Evolutionary conservation across 1,139 yeast species (phyloP).

Genomic region (Yamadazyma buinensis): DNA sequence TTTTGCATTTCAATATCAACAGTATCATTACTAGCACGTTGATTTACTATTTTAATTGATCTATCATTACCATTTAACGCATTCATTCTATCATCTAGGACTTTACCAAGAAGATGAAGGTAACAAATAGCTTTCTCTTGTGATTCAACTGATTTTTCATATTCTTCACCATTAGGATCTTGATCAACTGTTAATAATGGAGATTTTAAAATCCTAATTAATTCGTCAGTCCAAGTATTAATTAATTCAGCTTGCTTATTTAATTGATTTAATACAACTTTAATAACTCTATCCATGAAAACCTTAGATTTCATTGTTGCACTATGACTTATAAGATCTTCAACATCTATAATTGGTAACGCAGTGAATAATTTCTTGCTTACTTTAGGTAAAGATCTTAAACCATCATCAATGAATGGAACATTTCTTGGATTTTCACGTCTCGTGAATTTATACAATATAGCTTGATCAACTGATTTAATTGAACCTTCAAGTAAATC

Average conservation of each 20-base stretch:
- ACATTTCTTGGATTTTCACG: slow-evolving; percentile 19
- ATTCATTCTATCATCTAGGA: slow-evolving; percentile 52
- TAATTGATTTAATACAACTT: slow-evolving; percentile 33
- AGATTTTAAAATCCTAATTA: slow-evolving; percentile 42
- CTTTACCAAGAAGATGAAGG: slow-evolving; percentile 56
- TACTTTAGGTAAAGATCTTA: slow-evolving; percentile 28
- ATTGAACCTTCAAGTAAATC: slow-evolving; percentile 48
- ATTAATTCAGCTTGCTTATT: slow-evolving; percentile 57
- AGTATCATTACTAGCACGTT: slow-evolving; percentile 21
- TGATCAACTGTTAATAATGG: slow-evolving; percentile 44
- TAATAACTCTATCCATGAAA: slow-evolving; percentile 18
- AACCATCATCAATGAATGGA: slow-evolving; percentile 28
- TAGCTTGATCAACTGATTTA: slow-evolving; percentile 25
- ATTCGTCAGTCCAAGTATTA: slow-evolving; percentile 49
- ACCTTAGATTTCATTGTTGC: slow-evolving; percentile 20
- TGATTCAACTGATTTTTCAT: slow-evolving; percentile 63
- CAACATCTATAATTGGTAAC: slow-evolving; percentile 26
- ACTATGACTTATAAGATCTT: slow-evolving; percentile 14
- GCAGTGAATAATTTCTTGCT: slow-evolving; percentile 31
- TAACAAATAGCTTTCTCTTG: slow-evolving; percentile 70
- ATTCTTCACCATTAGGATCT: slow-evolving; percentile 73
- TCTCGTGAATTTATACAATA: slow-evolving; percentile 21
- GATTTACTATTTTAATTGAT: slow-evolving; percentile 19
- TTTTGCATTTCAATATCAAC: slow-evolving; percentile 25
- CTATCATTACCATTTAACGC: slow-evolving; percentile 25